These are phyloP conservation scores for Rhizopogon roseolus DNA, from an alignment of 768 basidiomycete genomes.

Conservation along the genomic window DNA sequence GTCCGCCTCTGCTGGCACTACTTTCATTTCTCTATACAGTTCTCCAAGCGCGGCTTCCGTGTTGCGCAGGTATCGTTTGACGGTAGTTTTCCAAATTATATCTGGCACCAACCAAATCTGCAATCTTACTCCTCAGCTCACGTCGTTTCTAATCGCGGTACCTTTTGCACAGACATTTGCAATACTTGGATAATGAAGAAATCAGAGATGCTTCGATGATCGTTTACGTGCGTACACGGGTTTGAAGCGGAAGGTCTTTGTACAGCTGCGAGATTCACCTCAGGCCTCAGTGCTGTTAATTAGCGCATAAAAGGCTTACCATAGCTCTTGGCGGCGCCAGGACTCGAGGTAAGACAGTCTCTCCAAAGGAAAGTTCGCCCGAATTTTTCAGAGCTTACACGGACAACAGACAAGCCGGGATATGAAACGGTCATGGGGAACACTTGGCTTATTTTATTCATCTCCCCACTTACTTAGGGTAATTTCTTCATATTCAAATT, in stretches of 20 bases:
- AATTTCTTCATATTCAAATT: slow-evolving; percentile 18
- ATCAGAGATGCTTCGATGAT: slow-evolving; percentile 19
- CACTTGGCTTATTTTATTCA: slow-evolving; percentile 12
- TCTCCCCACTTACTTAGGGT: slow-evolving; percentile 11
- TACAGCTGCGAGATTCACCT: background rate
- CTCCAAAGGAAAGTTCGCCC: slow-evolving; percentile 14
- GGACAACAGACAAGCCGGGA: slow-evolving; percentile 19
- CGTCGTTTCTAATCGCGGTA: background rate
- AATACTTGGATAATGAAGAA: slow-evolving; percentile 13
- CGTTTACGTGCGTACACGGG: slow-evolving; percentile 13
- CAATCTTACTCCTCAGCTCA: background rate
- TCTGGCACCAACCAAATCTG: slow-evolving; percentile 17
- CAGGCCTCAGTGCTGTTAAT: background rate
- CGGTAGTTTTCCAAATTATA: slow-evolving; percentile 13
- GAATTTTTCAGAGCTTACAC: slow-evolving; percentile 8
- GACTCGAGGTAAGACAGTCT: slow-evolving; percentile 20
- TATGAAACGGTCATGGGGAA: slow-evolving; percentile 17
- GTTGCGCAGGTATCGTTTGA: slow-evolving; percentile 16
- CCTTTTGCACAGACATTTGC: slow-evolving; percentile 6
- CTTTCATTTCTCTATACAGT: slow-evolving; percentile 6
- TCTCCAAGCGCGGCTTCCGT: slow-evolving; percentile 14
- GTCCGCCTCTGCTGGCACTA: slow-evolving; percentile 10
- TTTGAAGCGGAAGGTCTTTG: slow-evolving; percentile 14
- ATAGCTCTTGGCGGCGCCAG: slow-evolving; percentile 8
- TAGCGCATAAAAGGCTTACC: slow-evolving; percentile 8